Evolutionary conservation across 1,284 basidiomycete genomes (phyloP), one percentile per base, ranked within the genome.

Genomic region (Ustilago esculenta): DNA sequence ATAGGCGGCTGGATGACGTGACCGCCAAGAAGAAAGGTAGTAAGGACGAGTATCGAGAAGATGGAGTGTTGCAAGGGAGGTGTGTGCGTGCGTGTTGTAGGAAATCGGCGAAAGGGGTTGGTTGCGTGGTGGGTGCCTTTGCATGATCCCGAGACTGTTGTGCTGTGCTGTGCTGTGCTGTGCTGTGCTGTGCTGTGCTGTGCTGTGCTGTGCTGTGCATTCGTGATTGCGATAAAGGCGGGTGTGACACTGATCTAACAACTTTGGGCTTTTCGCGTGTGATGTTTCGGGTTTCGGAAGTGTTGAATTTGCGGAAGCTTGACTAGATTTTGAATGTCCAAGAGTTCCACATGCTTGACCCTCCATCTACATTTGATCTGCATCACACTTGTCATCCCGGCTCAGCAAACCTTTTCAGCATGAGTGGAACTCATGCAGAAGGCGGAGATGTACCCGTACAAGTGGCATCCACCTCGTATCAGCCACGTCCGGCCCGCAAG

Each of bases 401-500:
- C 12, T 29, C 27, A 29, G 27, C 27, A 29, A n/a, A 7, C 27
- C 27, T 7, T 12, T 12, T 2, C 17, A 56, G n/a, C 24, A 67
- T 67, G 64, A 67, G 65, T 41, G 58, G 60, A 23, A 33, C 35
- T 1, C 33, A 42, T 11, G 39, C 23, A 10, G 32, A 55, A 29
- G 24, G 35, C 24, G 23, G 12, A 2, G 42, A 59, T 18, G 42
- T 43, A 33, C 39, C 42, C 0, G 20, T 24, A 2, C 63, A 59
- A 20, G 56, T 61, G 15, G 65, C 58, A 3, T 68, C 65, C 6
- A 68, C 65, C 7, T 68, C 65, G n/a, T 70, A 69, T 34, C 60
- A 66, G 24, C 68, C 76, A 15, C 64, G 73, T 3, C 78, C 79
- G 0, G 78, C 79, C 4, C 71, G 79, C 20, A 70, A 71, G 40